phyloP scores from a whole-genome alignment of 78 protist species.

The Polysphondylium violaceum region DNA sequence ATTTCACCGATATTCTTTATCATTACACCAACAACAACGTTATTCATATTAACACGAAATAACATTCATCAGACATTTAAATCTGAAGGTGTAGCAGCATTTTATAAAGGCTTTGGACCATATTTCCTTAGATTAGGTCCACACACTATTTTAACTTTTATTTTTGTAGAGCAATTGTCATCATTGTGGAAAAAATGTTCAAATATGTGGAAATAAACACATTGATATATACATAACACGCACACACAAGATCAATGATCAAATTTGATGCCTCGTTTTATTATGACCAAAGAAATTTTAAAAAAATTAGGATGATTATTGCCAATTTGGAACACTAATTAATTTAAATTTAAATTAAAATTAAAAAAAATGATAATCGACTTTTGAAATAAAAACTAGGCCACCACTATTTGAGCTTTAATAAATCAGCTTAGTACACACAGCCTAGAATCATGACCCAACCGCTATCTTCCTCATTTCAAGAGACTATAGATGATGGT shows the following conservation, averaged over 20 bases:
- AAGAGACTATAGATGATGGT: no score
- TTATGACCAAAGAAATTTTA: no score
- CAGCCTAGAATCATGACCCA: no score
- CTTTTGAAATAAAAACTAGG: not conserved
- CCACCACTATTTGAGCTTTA: no score
- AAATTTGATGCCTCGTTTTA: not conserved
- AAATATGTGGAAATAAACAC: not conserved
- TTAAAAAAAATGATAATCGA: not conserved
- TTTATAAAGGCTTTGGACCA: constrained; percentile 90
- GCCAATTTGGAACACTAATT: not conserved
- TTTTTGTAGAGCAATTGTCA: constrained; percentile 80
- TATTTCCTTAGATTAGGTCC: constrained; percentile 87
- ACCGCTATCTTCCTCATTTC: no score
- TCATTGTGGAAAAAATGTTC: constrained; percentile 32
- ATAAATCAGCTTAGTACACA: no score
- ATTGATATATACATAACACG: no score
- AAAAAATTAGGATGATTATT: not conserved
- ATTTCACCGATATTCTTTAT: no score
- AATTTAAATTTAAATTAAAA: no score
- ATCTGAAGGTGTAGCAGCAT: constrained; percentile 86
- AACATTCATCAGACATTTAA: constrained; percentile 61
- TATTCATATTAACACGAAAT: no score
- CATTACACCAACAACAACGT: no score
- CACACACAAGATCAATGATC: no score
- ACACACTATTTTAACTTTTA: constrained; percentile 87